Evolutionary conservation across 352 stramenopile genomes (phyloP), one percentile per base, ranked within the genome.

Genomic region (Blastocystis hominis): DNA sequence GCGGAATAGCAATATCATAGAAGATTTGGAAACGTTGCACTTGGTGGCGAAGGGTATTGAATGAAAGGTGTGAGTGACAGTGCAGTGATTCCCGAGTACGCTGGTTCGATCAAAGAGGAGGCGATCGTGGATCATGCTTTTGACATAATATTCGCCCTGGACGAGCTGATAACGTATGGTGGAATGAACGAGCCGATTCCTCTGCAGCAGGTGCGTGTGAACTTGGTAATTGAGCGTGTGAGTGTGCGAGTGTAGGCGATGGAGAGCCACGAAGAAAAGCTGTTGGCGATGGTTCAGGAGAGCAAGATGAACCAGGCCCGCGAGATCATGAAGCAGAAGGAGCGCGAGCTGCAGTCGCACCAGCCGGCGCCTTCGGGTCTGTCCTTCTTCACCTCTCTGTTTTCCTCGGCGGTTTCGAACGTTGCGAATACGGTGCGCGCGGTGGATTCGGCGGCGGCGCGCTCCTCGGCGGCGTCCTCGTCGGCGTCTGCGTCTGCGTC

Each of bases 251-350:
- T 5, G 36, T 77, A 86, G 75, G 75, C 75, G 40, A 86, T 86
- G 75, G 75, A 86, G 75, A 86, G 75, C 36, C 75, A 86, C 61
- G 75, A 86, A 30, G 75, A 86, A 47, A 86, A 86, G 75, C 61
- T 86, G 50, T 53, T 86, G 55, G 61, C 55, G 55, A 86, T 86
- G 75, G 75, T 86, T 56, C 55, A 86, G 42, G 75, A 86, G 61
- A 86, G 75, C 61, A 86, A 86, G 75, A 86, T 86, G 75, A 86
- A 86, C 46, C 55, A 69, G 55, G 75, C 75, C 4, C 42, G 50
- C 6, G 75, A 86, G 61, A 75, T 86, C 17, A 75, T 75, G 55
- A 86, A 86, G 61, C 75, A 86, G 61, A 86, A 86, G 55, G 75
- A 75, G 46, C 10, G 34, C 3, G 61, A 69, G 46, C 36, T 86